Base-by-base conservation (phyloP, 164 flowering plant species). In the Vitis rotundifolia region DNA sequence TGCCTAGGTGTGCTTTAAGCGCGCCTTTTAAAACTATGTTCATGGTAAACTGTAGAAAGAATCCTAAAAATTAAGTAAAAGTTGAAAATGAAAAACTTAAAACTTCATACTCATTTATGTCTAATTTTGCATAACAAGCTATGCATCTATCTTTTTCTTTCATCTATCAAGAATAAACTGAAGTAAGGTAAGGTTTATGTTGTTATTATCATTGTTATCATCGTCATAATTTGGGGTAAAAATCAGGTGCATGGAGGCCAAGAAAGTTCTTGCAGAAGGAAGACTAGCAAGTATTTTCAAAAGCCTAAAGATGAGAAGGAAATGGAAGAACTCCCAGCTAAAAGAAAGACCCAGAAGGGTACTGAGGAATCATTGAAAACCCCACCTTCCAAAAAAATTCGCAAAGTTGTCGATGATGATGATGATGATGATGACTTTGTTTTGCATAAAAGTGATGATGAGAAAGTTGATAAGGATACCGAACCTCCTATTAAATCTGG, bases 241-340 rank as follows among this genome's bases (percentile, higher is more conserved):
- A 53, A 15, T 2, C 61, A 86, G 92, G 81, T 31, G 68, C 81
- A 76, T 11, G 91, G 72, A 67, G 79, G 71, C 62, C 82, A 83
- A 77, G 97, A 86, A 63, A 77, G 75, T 79, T 70, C 89, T 5
- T 87, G 86, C n/a, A 84, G 98, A 75, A 88, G 84, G 80, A 95
- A 88, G 79, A 90, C 93, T 18, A 93, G 99, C 82, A 89, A 88
- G 72, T 91, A 93, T 74, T 93, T 93, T 84, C 79, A 81, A 67
- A 85, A 85, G 73, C 59, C 69, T 9, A 80, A 81, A 73, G 85
- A 81, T 76, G 93, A 81, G 70, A 75, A 71, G 49, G 87, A 84
- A 71, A 64, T 22, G 2, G 87, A 79, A 73, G 87, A 81, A 61
- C 67, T 73, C 29, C 76, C 87, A 52, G 74, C 73, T 2, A 91